These are phyloP conservation scores for Rhododendron williamsianum DNA, from an alignment of 148 eudicot species.

Conservation along the genomic window DNA sequence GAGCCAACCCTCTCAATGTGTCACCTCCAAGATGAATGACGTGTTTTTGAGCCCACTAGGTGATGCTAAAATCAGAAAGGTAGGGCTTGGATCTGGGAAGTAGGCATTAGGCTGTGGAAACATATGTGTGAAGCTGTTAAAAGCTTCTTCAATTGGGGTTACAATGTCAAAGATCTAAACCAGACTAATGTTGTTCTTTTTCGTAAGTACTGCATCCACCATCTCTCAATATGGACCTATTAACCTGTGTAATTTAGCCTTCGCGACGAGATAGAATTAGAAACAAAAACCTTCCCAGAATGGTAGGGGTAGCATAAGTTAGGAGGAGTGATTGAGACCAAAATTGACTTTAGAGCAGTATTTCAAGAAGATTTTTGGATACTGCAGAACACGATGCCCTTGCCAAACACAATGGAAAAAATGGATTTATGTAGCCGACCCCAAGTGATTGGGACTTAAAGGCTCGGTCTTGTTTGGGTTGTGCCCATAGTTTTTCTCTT, in stretches of 20 bases:
- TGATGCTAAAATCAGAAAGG: not conserved
- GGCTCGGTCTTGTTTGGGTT: not conserved
- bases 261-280: not conserved
- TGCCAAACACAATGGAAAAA: not conserved
- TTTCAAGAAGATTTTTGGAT: not conserved
- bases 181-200: not conserved
- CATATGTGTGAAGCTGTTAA: not conserved
- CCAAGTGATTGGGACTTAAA: not conserved
- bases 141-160: not conserved
- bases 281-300: not conserved
- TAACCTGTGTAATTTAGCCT: not conserved
- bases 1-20: not conserved
- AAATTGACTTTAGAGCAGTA: not conserved
- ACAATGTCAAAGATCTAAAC: not conserved
- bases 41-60: not conserved
- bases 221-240: not conserved
- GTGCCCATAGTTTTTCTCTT: not conserved
- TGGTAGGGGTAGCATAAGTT: not conserved
- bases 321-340: not conserved
- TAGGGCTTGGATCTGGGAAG: not conserved
- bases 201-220: not conserved
- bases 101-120: not conserved
- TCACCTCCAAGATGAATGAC: not conserved
- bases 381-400: not conserved
- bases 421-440: not conserved